These are phyloP conservation scores for Salix arbutifolia DNA, from an alignment of 345 rosid genomes.

Conservation along the genomic window DNA sequence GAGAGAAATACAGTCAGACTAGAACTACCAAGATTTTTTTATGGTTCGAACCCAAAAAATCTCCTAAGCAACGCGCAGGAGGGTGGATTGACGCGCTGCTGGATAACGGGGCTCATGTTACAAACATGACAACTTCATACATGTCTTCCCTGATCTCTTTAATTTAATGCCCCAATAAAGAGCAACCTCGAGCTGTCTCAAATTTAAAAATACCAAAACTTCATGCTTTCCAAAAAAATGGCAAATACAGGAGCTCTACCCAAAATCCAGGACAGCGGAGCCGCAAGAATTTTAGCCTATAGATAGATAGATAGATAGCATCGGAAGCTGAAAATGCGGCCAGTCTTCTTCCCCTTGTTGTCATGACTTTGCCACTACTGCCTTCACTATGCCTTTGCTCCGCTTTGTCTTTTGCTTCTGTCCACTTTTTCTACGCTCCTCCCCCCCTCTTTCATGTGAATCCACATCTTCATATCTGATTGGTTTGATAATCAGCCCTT, in stretches of 20 bases:
- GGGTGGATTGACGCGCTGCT: neutral
- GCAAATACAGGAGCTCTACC: neutral
- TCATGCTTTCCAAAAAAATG: neutral
- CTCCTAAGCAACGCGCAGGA: neutral
- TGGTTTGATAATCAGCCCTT: conserved; percentile 77
- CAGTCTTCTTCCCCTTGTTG: neutral
- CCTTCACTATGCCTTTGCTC: neutral
- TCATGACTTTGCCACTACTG: conserved; percentile 15
- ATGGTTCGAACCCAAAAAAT: no score
- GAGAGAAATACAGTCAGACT: no score
- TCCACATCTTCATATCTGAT: conserved; percentile 65
- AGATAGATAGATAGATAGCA: neutral
- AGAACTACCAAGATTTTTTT: no score
- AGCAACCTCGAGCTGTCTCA: neutral
- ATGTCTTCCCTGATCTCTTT: neutral
- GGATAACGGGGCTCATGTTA: neutral
- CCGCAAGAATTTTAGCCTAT: neutral
- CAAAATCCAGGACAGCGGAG: neutral
- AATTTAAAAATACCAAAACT: neutral
- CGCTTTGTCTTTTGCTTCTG: conserved; percentile 16
- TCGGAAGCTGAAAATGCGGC: neutral
- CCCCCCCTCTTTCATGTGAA: conserved; percentile 45
- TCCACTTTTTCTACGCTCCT: conserved; percentile 29
- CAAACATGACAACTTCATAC: neutral
- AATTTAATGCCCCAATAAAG: neutral